Evolutionary conservation across 441 rosid species (phyloP).

Genomic region (Corymbia citriodora): DNA sequence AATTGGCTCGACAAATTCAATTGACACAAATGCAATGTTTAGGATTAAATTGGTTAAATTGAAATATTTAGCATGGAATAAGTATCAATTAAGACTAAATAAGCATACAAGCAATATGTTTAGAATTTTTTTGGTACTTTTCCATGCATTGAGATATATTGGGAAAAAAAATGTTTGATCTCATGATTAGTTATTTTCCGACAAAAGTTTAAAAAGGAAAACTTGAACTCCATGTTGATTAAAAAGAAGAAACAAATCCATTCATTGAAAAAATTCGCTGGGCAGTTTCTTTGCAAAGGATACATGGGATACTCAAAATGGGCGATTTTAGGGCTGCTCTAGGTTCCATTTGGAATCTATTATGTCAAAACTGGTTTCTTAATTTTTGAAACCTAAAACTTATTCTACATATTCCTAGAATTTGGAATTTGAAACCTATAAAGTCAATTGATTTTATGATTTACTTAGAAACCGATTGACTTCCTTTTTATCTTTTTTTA

Average conservation of each 20-base stretch:
- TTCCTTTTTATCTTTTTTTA: not conserved
- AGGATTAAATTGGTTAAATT: no score
- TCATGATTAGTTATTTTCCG: not conserved
- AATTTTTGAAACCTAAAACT: no score
- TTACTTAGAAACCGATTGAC: no score
- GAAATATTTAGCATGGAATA: no score
- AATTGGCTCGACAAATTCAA: no score
- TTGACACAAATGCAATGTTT: no score
- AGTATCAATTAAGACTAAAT: no score
- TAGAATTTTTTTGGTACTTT: no score
- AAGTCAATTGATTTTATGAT: not conserved
- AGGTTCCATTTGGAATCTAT: no score
- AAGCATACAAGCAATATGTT: rapidly evolving
- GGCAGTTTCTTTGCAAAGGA: not conserved
- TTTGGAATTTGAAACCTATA: not conserved
- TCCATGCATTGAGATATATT: not conserved
- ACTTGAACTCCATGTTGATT: not conserved
- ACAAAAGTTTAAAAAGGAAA: not conserved
- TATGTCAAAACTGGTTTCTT: rapidly evolving
- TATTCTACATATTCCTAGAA: not conserved
- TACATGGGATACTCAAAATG: not conserved
- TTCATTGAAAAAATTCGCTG: not conserved
- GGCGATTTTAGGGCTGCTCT: rapidly evolving
- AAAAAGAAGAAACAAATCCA: not conserved
- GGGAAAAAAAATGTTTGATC: not conserved